Evolutionary conservation across 2,329 filamentous ascomycete species (phyloP), one percentile per base, ranked within the genome.

Genomic region (Trichoderma atrobrunneum): DNA sequence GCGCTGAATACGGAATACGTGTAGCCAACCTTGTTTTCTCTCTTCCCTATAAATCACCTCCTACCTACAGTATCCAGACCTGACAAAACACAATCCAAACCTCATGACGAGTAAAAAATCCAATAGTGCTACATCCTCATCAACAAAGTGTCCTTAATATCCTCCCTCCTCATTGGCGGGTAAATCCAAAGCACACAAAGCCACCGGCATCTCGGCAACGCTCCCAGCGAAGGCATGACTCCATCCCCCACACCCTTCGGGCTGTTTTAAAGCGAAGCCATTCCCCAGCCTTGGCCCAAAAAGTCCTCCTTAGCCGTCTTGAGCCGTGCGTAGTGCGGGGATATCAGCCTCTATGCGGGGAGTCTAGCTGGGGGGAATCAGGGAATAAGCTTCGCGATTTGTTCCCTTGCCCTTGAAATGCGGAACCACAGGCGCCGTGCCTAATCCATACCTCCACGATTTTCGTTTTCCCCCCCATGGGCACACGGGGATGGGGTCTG

Each of bases 151-250:
- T 43, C 24, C 10, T 26, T 18, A 5, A 12, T 10, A 26, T 39
- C 24, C 51, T n/a, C n/a, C 39, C 28, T 24, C 24, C 67, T 36
- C 21, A 70, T 70, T 70, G 67, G 67, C 67, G 67, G 67, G 56
- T 67, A 61, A 61, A 61, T 62, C 57, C 26, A n/a, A n/a, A 16
- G 18, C 57, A n/a, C 16, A 36, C 34, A 36, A 14, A 30, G 57
- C 67, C 67, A 70, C 28, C 67, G 57, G 67, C 67, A 70, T 34
- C 30, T 70, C 67, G 67, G 67, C 67, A 70, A 70, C 24, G 32
- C 63, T 28, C 48, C 21, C 39, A 54, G 66, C 57, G 28, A 62
- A 54, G 21, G 32, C 24, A 39, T 63, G 61, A 30, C 26, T 64
- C 24, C 48, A 32, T 57, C 51, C 64, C 51, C 64, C 64, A 36